Conservation (phyloP, 805 yeast genomes). For the fission yeast (Schizosaccharomyces pombe) region DNA sequence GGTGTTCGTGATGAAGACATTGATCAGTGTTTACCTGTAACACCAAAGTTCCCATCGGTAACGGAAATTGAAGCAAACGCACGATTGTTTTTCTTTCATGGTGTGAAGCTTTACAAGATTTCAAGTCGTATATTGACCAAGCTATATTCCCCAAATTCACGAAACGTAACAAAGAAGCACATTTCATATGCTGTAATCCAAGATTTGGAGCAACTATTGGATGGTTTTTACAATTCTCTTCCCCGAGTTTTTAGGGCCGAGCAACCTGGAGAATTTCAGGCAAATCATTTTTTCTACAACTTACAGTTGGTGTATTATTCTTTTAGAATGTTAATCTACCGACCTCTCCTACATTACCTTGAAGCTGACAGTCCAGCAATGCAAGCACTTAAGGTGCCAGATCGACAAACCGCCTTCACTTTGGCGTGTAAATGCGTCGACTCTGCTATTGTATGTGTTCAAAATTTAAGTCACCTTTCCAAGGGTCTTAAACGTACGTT, state of each 20-base stretch:
- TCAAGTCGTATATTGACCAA: background rate
- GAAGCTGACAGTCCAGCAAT: background rate
- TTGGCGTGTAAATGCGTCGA: conserved; percentile 1
- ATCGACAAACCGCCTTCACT: background rate
- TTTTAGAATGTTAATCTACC: conserved; percentile 59
- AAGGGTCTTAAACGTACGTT: background rate
- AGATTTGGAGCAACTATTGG: background rate
- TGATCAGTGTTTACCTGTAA: conserved; percentile 56
- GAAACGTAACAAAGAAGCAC: background rate
- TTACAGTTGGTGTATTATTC: conserved; percentile 20
- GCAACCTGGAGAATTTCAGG: conserved; percentile 13
- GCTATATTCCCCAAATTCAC: background rate
- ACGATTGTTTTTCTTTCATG: background rate
- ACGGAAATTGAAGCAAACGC: background rate
- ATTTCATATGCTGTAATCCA: background rate
- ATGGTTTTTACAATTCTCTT: background rate
- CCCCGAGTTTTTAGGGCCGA: conserved; percentile 5
- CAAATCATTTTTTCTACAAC: background rate
- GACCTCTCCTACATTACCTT: conserved; percentile 50
- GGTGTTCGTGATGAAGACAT: conserved; percentile 55
- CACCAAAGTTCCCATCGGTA: background rate
- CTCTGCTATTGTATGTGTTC: background rate
- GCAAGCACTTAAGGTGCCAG: background rate
- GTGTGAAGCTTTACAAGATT: background rate
- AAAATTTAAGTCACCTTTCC: background rate